phyloP scores from a whole-genome alignment of 2,329 filamentous ascomycete genomes.

The Trichoderma afroharzianum region DNA sequence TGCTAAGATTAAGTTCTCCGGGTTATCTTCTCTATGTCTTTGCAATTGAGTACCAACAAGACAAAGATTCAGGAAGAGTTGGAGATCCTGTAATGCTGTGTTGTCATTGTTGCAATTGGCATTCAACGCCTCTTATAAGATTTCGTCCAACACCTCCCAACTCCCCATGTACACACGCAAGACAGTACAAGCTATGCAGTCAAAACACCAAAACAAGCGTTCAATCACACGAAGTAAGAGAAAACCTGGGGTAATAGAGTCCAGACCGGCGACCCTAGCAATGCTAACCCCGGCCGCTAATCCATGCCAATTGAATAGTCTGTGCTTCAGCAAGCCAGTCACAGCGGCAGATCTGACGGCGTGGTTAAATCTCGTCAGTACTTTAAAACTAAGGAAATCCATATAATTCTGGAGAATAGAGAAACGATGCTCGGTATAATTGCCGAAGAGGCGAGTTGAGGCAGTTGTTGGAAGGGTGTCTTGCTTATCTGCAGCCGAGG shows the following conservation, averaged over 20 bases:
- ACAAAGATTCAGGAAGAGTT: background rate
- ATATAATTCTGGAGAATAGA: background rate
- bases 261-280: background rate
- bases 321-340: background rate
- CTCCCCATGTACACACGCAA: background rate
- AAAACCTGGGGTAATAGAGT: background rate
- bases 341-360: background rate
- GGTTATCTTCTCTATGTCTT: background rate
- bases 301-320: background rate
- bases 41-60: background rate
- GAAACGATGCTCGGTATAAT: background rate
- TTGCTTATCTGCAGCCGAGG: background rate
- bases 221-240: background rate
- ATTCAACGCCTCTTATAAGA: background rate
- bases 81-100: background rate
- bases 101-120: background rate
- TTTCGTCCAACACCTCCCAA: background rate
- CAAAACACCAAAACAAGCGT: background rate
- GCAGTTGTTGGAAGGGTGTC: background rate
- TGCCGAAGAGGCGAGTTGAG: background rate
- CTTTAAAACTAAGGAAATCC: background rate
- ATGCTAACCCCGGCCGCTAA: background rate
- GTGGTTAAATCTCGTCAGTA: background rate
- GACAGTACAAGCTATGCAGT: background rate
- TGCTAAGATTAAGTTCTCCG: background rate